Evolutionary conservation across 148 eudicot genomes (phyloP), one percentile per base, ranked within the genome.

Genomic region (Cornus kousa): DNA sequence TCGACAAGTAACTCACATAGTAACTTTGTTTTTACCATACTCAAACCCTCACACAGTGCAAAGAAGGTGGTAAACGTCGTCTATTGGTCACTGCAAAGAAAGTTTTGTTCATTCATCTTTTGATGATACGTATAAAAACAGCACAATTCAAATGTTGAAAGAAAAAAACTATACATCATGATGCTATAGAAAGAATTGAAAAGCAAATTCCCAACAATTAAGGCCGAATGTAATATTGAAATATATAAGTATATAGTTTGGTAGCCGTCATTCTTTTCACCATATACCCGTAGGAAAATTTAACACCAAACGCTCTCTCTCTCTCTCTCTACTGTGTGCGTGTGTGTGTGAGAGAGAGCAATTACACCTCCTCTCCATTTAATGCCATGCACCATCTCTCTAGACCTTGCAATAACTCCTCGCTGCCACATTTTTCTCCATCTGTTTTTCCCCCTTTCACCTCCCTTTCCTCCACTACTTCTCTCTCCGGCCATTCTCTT

Each of bases 331-430:
- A 43, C 28, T 28, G 28, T 28, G 28, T 28, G 10, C 1, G 48
- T 4, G 7, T 4, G 48, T 4, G 48, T 4, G 48, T 3, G 48
- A 62, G 3, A 33, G 39, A 33, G 14, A 13, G 19, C 37, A 53
- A 74, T 73, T 73, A 55, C 66, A 55, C 59, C 40, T 37, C 57
- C 43, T 24, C 59, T 11, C 46, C 46, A 67, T 67, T 76, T 22
- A 76, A 67, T 76, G 72, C 77, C 13, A 43, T 43, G 66, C 66
- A 59, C 76, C 76, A 74, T 60, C 77, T 74, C 68, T 60, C 60
- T 66, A 8, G 68, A 74, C 77, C 67, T 74, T 22, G 68, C 77
- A 74, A 59, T 74, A 74, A 74, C 77, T 74, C 31, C 77, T 33
- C 68, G n/a, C 68, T 74, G 70, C 70, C 78, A 14, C 1, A 65